Evolutionary conservation across 805 yeast genomes (phyloP), one percentile per base, ranked within the genome.

Genomic region (Saccharomyces kudriavzevii): DNA sequence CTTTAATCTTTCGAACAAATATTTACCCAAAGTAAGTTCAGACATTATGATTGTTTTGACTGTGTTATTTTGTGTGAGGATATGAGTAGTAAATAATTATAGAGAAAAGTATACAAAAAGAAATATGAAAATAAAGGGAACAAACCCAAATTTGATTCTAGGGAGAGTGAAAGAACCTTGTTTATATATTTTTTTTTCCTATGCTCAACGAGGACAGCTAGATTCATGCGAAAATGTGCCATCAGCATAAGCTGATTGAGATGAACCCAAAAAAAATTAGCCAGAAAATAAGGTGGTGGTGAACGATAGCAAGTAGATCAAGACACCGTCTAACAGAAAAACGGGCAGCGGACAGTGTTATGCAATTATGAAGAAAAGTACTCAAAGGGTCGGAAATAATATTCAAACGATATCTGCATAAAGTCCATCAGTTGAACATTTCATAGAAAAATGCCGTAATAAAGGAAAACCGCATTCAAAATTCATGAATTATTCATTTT

Each of bases 1-100:
- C 70, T 77, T 79, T 61, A 88, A 75, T 75, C 95, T 79, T 74
- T 85, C 89, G 67, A 88, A 88, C 56, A 88, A 72, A 67, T 85
- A 88, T 61, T 82, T 79, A 65, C 96, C 96, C 62, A 88, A 74
- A 52, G 90, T 72, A 60, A 87, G 81, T 60, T 73, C 73, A 61
- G 74, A 65, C 74, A 69, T 70, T 55, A 45, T 62, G 27, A 11
- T 52, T 51, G n/a, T 49, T 31, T 27, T 45, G 27, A 30, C 46
- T 49, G 49, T 45, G 48, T 47, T 51, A 47, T 43, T 27, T 43
- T 51, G 26, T 43, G n/a, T 43, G 25, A 31, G 9, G 30, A 5
- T 35, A 17, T 22, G 31, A 49, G 45, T 29, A 31, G n/a, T 25
- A n/a, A 45, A 17, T 45, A 25, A 17, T 4, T 27, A 46, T 25